Evolutionary conservation across 257 asterid genomes (phyloP).

Genomic region (Primulina tabacum): DNA sequence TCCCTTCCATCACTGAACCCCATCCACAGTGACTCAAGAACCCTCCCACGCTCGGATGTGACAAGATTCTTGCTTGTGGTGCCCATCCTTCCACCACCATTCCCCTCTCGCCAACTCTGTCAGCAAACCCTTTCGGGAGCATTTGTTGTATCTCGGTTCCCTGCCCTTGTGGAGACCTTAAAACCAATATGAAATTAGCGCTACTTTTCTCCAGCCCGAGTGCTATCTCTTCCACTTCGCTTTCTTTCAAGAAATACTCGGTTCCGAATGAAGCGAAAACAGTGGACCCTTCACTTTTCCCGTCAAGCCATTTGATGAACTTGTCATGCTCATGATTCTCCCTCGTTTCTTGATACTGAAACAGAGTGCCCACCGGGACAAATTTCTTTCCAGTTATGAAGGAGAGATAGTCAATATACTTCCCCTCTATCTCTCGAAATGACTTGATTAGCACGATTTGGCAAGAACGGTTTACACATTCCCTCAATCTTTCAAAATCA

Average conservation of each 20-base stretch:
- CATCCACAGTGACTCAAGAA: slow-evolving; percentile 70
- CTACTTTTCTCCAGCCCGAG: slow-evolving; percentile 52
- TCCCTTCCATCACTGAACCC: slow-evolving; percentile 58
- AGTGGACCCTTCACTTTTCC: slow-evolving; percentile 39
- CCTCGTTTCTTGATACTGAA: slow-evolving; percentile 20
- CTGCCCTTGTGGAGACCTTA: slow-evolving; percentile 39
- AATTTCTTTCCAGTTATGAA: slow-evolving; percentile 30
- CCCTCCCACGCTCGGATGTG: slow-evolving; percentile 48
- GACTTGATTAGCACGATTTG: slow-evolving; percentile 46
- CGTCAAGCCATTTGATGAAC: slow-evolving; percentile 50
- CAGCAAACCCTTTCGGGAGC: slow-evolving; percentile 45
- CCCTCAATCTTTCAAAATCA: slow-evolving; percentile 25
- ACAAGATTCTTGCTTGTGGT: slow-evolving; percentile 47
- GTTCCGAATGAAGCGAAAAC: slow-evolving; percentile 60
- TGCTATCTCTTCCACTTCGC: slow-evolving; percentile 51
- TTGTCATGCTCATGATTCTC: slow-evolving; percentile 13
- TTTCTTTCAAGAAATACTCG: slow-evolving; percentile 50
- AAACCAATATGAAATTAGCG: slow-evolving; percentile 57
- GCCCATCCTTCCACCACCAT: slow-evolving; percentile 53
- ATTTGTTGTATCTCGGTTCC: slow-evolving; percentile 18
- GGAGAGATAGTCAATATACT: slow-evolving; percentile 41
- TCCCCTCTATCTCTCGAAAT: slow-evolving; percentile 50
- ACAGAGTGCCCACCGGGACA: slow-evolving; percentile 54
- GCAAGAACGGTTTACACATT: slow-evolving; percentile 31
- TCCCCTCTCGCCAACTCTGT: slow-evolving; percentile 43